Conservation (phyloP, 148 eudicot species). For the Nyssa sinensis region DNA sequence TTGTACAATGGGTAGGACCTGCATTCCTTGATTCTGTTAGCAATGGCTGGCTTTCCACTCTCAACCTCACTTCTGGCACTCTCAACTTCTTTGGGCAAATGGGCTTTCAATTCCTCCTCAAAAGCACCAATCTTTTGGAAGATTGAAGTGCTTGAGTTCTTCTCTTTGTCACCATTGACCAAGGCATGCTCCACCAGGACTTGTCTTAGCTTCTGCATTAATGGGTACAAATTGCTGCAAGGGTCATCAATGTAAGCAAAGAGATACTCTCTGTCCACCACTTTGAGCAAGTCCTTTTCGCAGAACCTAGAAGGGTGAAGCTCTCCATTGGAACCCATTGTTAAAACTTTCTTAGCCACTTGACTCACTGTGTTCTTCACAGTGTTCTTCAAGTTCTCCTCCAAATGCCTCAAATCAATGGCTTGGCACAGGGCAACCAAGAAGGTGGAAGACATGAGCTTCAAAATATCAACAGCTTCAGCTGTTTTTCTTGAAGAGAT, state of each 20-base stretch:
- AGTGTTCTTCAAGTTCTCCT: slow-evolving; percentile 27
- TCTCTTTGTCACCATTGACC: slow-evolving; percentile 25
- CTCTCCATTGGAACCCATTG: slow-evolving; percentile 24
- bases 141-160: slow-evolving; percentile 17
- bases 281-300: slow-evolving; percentile 31
- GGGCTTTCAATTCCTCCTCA: slow-evolving; percentile 33
- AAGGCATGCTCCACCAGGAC: slow-evolving; percentile 33
- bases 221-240: slow-evolving; percentile 19
- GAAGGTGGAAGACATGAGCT: slow-evolving; percentile 33
- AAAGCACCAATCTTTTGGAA: slow-evolving; percentile 33
- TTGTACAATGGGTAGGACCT: slow-evolving; percentile 32
- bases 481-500: slow-evolving; percentile 35
- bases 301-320: slow-evolving; percentile 36
- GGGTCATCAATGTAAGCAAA: slow-evolving; percentile 33
- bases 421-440: slow-evolving; percentile 33
- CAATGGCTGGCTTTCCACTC: slow-evolving; percentile 14
- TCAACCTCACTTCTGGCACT: slow-evolving; percentile 14
- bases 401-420: slow-evolving; percentile 35
- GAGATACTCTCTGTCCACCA: slow-evolving; percentile 24
- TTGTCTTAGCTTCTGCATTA: slow-evolving; percentile 32
- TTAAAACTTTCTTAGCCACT: slow-evolving; percentile 21
- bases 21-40: slow-evolving; percentile 30
- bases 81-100: slow-evolving; percentile 31
- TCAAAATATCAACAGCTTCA: slow-evolving; percentile 28
- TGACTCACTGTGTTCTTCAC: slow-evolving; percentile 32